These are phyloP conservation scores for Vaccinium macrocarpon DNA, from an alignment of 148 eudicot species.

Conservation along the genomic window DNA sequence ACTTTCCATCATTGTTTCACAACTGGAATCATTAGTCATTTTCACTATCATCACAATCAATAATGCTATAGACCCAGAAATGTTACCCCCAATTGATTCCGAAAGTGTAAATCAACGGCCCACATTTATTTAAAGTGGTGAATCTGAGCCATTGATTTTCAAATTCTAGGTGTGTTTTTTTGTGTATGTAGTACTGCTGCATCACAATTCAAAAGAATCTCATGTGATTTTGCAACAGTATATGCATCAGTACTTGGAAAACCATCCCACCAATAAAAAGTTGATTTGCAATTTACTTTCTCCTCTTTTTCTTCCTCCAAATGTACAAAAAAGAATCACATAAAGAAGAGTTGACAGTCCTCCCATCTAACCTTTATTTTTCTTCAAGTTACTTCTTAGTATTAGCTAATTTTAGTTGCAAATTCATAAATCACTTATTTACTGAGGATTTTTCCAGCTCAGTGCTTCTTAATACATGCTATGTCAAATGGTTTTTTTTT, in stretches of 20 bases:
- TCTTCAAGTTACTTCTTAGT: background rate
- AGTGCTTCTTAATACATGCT: background rate
- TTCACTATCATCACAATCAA: slow-evolving; percentile 12
- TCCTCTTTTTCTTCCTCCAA: background rate
- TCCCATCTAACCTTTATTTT: background rate
- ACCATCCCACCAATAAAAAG: slow-evolving; percentile 10
- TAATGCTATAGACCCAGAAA: no score
- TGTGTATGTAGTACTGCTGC: no score
- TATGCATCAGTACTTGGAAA: slow-evolving; percentile 6
- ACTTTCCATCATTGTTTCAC: slow-evolving; percentile 40
- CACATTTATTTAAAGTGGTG: no score
- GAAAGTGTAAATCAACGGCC: no score
- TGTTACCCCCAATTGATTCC: no score
- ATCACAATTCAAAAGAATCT: slow-evolving; percentile 20
- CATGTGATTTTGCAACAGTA: slow-evolving; percentile 5
- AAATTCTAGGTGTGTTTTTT: no score
- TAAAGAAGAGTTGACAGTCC: background rate
- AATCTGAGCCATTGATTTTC: no score
- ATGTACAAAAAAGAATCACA: background rate
- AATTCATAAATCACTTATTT: background rate
- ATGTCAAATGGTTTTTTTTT: background rate
- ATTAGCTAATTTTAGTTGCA: background rate
- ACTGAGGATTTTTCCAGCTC: background rate
- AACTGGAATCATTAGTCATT: slow-evolving; percentile 28
- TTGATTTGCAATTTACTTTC: background rate